Percentiles rank a stretch among this genome's conserved stretches.
Evolutionary conservation across 805 yeast genomes (phyloP).

Genomic region (Candida yuanshanica): DNA sequence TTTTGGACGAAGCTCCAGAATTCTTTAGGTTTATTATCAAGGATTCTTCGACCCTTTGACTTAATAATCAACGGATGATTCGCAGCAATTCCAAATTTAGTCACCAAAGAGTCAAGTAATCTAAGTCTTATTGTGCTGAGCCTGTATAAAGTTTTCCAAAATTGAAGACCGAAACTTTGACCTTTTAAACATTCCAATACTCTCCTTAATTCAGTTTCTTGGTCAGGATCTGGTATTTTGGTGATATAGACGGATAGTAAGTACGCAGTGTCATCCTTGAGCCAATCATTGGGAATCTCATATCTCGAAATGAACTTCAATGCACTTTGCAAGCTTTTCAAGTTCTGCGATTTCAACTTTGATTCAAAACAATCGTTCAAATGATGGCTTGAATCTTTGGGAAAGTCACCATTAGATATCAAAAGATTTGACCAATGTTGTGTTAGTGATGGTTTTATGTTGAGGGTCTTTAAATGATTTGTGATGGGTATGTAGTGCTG

Average conservation of each 20-base stretch:
- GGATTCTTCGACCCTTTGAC: slow-evolving; percentile 6
- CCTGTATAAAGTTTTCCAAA: slow-evolving; percentile 13
- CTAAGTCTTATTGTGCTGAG: slow-evolving; percentile 6
- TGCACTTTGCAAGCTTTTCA: slow-evolving; percentile 12
- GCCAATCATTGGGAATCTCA: slow-evolving; percentile 8
- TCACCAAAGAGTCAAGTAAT: background rate
- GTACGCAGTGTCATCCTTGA: slow-evolving; percentile 8
- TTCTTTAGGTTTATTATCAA: slow-evolving; percentile 4
- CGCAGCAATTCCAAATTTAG: background rate
- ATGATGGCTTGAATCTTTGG: slow-evolving; percentile 9
- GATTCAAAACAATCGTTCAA: slow-evolving; percentile 13
- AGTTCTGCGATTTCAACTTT: slow-evolving; percentile 9
- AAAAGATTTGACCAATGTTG: slow-evolving; percentile 15
- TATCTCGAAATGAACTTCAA: slow-evolving; percentile 6
- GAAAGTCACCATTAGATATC: slow-evolving; percentile 13
- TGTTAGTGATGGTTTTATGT: slow-evolving; percentile 3
- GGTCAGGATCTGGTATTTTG: slow-evolving; percentile 1
- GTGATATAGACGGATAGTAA: slow-evolving; percentile 12
- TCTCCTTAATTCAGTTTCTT: background rate
- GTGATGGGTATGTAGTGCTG: slow-evolving; percentile 6
- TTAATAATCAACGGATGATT: slow-evolving; percentile 3
- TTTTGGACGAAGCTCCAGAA: slow-evolving; percentile 11
- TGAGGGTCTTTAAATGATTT: slow-evolving; percentile 7
- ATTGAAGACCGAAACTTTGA: slow-evolving; percentile 6
- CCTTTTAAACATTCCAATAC: slow-evolving; percentile 1